phyloP scores from a whole-genome alignment of 1,284 basidiomycete species.

The Agaricales sp. region DNA sequence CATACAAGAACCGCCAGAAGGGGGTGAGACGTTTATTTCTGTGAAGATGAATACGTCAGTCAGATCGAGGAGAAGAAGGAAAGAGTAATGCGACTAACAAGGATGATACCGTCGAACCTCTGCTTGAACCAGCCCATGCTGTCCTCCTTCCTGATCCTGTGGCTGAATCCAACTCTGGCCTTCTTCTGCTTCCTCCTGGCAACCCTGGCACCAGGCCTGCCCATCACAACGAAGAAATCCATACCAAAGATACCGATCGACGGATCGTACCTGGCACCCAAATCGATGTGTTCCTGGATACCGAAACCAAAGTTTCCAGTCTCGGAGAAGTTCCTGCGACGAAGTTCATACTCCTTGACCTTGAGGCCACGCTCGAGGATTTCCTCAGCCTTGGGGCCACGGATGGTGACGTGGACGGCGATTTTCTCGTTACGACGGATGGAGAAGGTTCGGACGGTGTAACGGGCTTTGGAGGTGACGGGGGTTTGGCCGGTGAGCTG shows the following conservation, averaged over 20 bases:
- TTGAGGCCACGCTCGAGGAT: slow-evolving; percentile 98
- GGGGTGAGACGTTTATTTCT: slow-evolving; percentile 27
- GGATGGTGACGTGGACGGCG: slow-evolving; percentile 98
- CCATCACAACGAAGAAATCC: slow-evolving; percentile 99
- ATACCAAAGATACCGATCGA: slow-evolving; percentile 96
- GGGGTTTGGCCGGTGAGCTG: slow-evolving; percentile 99
- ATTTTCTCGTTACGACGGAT: slow-evolving; percentile 99
- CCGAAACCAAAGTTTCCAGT: slow-evolving; percentile 99
- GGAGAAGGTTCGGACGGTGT: slow-evolving; percentile 98
- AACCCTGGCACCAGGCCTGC: slow-evolving; percentile 89
- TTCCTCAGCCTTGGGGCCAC: slow-evolving; percentile 99
- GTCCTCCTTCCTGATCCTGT: slow-evolving; percentile 88
- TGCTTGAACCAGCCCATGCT: slow-evolving; percentile 99
- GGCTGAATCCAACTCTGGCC: slow-evolving; percentile 79
- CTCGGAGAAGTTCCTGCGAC: slow-evolving; percentile 90
- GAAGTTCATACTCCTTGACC: slow-evolving; percentile 99
- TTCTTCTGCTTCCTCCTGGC: slow-evolving; percentile 87
- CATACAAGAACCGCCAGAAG: not conserved
- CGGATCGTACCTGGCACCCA: slow-evolving; percentile 97
- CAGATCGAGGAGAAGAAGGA: slow-evolving; percentile 1
- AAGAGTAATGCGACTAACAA: slow-evolving; percentile 40
- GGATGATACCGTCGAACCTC: slow-evolving; percentile 94
- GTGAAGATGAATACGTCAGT: slow-evolving; percentile 9
- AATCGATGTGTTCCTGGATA: slow-evolving; percentile 98
- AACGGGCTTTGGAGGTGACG: slow-evolving; percentile 98